Conservation (phyloP, 768 basidiomycete species). For the Mycena indigotica region DNA sequence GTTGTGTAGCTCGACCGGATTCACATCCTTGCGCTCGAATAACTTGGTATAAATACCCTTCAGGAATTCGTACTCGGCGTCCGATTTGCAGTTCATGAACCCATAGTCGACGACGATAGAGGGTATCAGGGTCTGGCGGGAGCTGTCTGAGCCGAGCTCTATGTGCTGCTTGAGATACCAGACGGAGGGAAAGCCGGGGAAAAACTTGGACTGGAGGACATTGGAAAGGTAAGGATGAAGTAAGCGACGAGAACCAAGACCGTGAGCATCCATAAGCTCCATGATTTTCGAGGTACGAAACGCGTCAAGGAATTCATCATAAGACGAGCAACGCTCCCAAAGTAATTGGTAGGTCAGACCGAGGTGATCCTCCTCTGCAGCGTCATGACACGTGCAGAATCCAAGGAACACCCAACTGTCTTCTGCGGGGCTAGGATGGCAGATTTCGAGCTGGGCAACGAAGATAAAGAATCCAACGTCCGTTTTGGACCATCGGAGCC, state of each 20-base stretch:
- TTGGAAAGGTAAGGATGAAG: slow-evolving; percentile 27
- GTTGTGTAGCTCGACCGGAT: slow-evolving; percentile 38
- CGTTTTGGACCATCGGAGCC: slow-evolving; percentile 2
- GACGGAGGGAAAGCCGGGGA: slow-evolving; percentile 29
- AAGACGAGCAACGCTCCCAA: slow-evolving; percentile 33
- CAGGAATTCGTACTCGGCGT: slow-evolving; percentile 29
- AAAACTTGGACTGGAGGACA: slow-evolving; percentile 25
- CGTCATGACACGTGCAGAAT: slow-evolving; percentile 22
- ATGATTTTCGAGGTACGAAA: slow-evolving; percentile 28
- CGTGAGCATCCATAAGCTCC: slow-evolving; percentile 30
- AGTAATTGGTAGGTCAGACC: slow-evolving; percentile 26
- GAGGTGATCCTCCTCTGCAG: slow-evolving; percentile 15
- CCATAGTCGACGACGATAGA: slow-evolving; percentile 36
- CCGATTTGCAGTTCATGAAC: slow-evolving; percentile 35
- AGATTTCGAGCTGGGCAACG: not conserved
- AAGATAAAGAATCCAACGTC: slow-evolving; percentile 4
- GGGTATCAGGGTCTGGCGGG: slow-evolving; percentile 5
- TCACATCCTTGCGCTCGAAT: slow-evolving; percentile 27
- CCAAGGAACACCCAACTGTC: slow-evolving; percentile 22
- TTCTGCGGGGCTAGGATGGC: slow-evolving; percentile 6
- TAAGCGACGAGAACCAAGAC: slow-evolving; percentile 6
- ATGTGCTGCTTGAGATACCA: slow-evolving; percentile 40
- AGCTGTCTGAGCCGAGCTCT: slow-evolving; percentile 13
- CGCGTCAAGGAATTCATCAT: slow-evolving; percentile 37
- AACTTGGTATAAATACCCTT: slow-evolving; percentile 35